These are phyloP conservation scores for Lignosus rhinocerotis DNA, from an alignment of 1,284 basidiomycete genomes.

Conservation along the genomic window DNA sequence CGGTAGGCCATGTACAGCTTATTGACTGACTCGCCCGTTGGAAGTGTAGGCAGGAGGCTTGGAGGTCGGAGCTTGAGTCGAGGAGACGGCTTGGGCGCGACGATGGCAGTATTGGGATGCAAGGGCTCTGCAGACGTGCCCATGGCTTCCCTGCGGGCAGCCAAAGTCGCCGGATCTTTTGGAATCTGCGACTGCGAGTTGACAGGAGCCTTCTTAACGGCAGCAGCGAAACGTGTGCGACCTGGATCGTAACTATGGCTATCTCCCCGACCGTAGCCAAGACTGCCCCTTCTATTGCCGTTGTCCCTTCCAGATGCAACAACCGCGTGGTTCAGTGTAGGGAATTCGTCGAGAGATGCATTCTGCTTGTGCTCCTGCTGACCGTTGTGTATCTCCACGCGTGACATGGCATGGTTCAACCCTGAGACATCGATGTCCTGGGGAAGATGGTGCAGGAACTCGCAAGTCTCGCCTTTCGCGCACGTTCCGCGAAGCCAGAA, in stretches of 20 bases:
- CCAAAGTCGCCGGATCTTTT: conserved; percentile 41
- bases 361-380: conserved; percentile 37
- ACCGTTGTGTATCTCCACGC: conserved; percentile 60
- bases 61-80: conserved; percentile 84
- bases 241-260: conserved; percentile 66
- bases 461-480: conserved; percentile 89
- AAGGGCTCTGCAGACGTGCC: conserved; percentile 58
- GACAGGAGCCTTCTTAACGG: conserved; percentile 68
- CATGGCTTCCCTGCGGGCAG: conserved; percentile 56
- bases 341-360: conserved; percentile 83
- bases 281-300: conserved; percentile 42
- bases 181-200: conserved; percentile 29
- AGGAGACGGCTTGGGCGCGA: conserved; percentile 83
- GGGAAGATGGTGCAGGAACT: conserved; percentile 89
- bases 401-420: conserved; percentile 70
- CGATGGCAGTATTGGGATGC: conserved; percentile 64
- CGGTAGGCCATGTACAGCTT: conserved; percentile 87
- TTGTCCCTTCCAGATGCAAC: conserved; percentile 43
- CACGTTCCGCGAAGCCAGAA: conserved; percentile 98
- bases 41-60: conserved; percentile 82
- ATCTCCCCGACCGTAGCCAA: conserved; percentile 42
- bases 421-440: conserved; percentile 72
- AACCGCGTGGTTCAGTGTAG: conserved; percentile 51
- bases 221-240: conserved; percentile 80
- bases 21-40: conserved; percentile 80